A percentile compares a stretch with the other conserved stretches of the same genome.
phyloP scores from a whole-genome alignment of 2,329 filamentous ascomycete species.

The Tetracladium maxilliforme region DNA sequence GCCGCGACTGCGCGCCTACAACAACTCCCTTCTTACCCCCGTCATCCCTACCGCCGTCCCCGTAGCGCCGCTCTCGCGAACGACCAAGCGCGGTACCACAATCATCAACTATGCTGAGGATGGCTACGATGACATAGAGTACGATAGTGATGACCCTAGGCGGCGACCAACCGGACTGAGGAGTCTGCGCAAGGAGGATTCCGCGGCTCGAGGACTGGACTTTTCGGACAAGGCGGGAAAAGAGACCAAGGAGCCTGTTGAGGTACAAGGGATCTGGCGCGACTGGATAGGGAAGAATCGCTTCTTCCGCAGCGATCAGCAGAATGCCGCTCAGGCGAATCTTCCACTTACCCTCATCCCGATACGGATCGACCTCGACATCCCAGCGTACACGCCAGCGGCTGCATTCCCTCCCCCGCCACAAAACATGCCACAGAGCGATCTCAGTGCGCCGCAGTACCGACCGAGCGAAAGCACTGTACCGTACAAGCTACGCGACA shows the following conservation, averaged over 20 bases:
- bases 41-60: conserved; percentile 54
- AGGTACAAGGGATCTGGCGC: conserved; percentile 81
- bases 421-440: conserved; percentile 49
- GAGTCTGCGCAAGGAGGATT: conserved; percentile 67
- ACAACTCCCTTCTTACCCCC: conserved; percentile 81
- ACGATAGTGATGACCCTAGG: conserved; percentile 62
- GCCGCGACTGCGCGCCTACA: conserved; percentile 77
- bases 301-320: conserved; percentile 37
- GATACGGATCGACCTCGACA: conserved; percentile 90
- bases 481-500: conserved; percentile 79
- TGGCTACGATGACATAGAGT: conserved; percentile 67
- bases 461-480: conserved; percentile 65
- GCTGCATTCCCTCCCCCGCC: too few species aligned
- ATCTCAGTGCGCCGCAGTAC: conserved; percentile 66
- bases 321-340: conserved; percentile 50
- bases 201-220: conserved; percentile 45
- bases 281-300: conserved; percentile 82
- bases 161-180: conserved; percentile 65
- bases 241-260: conserved; percentile 63
- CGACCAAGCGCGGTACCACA: conserved; percentile 93
- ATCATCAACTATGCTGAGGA: conserved; percentile 98
- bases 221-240: conserved; percentile 68
- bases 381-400: conserved; percentile 60
- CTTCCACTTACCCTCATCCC: conserved; percentile 85
- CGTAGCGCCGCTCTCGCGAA: conserved; percentile 56